Evolutionary conservation across 371 early-diverging fungal genomes (phyloP).

Genomic region (Rhizopus stolonifer): DNA sequence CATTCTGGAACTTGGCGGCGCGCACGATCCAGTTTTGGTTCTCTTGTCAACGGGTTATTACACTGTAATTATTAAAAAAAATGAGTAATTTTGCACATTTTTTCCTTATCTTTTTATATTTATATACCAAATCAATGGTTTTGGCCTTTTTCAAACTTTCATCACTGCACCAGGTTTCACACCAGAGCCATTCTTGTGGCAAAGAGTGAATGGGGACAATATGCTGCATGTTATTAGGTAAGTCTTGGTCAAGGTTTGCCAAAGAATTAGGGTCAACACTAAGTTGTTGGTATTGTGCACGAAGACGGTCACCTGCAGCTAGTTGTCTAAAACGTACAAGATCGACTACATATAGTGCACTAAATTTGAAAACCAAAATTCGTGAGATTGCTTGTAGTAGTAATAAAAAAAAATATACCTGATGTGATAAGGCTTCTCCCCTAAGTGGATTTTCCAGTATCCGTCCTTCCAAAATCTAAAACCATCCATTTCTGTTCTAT

Average conservation of each 20-base stretch:
- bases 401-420: too few relatives aligned
- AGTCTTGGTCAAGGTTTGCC: conserved; percentile 95
- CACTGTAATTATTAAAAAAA: conserved; percentile 52
- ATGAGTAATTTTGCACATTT: too few relatives aligned
- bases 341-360: conserved; percentile 94
- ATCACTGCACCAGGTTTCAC: conserved; percentile 97
- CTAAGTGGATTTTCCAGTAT: conserved; percentile 89
- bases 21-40: conserved; percentile 93
- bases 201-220: conserved; percentile 88
- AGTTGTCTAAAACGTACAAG: conserved; percentile 85
- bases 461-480: conserved; percentile 97
- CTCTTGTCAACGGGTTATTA: conserved; percentile 96
- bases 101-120: conserved; percentile 7
- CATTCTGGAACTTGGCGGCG: conserved; percentile 92
- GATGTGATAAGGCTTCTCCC: conserved; percentile 93
- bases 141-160: conserved; percentile 79
- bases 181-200: conserved; percentile 96
- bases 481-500: conserved; percentile 91
- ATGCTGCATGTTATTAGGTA: conserved; percentile 95
- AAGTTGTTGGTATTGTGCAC: conserved; percentile 90
- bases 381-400: too few relatives aligned
- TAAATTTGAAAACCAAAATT: conserved; percentile 16
- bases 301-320: conserved; percentile 92
- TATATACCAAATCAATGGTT: conserved; percentile 95
- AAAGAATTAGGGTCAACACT: conserved; percentile 86